These are phyloP conservation scores for Malus hybrid DNA, from an alignment of 331 rosid genomes.

Conservation along the genomic window DNA sequence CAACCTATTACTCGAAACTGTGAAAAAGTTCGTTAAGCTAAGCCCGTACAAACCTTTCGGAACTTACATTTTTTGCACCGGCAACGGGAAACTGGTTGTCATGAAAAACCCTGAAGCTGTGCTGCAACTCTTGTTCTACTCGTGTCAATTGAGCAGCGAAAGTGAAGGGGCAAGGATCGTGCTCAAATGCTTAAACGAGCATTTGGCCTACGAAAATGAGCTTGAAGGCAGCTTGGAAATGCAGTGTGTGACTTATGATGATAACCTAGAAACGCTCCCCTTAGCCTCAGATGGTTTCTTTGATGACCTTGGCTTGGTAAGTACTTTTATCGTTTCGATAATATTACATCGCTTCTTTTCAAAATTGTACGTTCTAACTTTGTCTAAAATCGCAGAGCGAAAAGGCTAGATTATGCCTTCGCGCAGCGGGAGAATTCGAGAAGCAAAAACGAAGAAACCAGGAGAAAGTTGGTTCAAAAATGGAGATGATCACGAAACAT, in stretches of 20 bases:
- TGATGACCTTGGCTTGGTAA: slow-evolving; percentile 66
- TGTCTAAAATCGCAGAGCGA: slow-evolving; percentile 34
- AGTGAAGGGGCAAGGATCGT: slow-evolving; percentile 22
- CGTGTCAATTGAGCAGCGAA: slow-evolving; percentile 30
- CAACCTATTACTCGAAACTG: slow-evolving; percentile 47
- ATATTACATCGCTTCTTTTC: neutral
- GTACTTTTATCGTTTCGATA: neutral
- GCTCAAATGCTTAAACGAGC: slow-evolving; percentile 32
- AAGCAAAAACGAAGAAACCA: slow-evolving; percentile 31
- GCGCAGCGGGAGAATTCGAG: slow-evolving; percentile 48
- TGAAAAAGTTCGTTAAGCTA: slow-evolving; percentile 30
- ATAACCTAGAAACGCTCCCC: slow-evolving; percentile 36
- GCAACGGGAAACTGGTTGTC: slow-evolving; percentile 24
- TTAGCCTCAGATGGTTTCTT: slow-evolving; percentile 29
- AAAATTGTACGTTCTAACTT: neutral
- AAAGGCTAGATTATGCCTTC: slow-evolving; percentile 51
- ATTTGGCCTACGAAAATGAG: slow-evolving; percentile 29
- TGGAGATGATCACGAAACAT: neutral
- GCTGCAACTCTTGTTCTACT: slow-evolving; percentile 52
- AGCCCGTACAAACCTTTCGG: slow-evolving; percentile 81
- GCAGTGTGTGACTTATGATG: slow-evolving; percentile 24
- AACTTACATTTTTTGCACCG: slow-evolving; percentile 47
- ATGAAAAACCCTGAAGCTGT: slow-evolving; percentile 46
- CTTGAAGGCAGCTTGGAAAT: slow-evolving; percentile 22
- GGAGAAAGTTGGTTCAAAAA: slow-evolving; percentile 9